A percentile compares a stretch with the other conserved stretches of the same genome.
Conservation (phyloP, 441 rosid species). For the Gossypium schwendimanii region DNA sequence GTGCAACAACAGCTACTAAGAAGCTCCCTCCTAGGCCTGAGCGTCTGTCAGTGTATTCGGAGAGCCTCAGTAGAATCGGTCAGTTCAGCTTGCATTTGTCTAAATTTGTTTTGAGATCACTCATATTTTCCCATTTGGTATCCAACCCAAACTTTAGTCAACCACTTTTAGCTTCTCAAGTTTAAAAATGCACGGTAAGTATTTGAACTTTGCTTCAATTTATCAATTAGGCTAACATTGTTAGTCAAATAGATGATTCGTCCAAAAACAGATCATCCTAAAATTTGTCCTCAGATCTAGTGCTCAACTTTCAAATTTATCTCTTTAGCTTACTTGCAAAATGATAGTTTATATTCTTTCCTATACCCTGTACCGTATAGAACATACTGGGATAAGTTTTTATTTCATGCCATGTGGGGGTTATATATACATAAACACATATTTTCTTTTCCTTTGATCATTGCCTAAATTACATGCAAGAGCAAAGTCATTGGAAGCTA, state of each 20-base stretch:
- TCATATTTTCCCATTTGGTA: background rate
- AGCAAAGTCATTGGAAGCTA: background rate
- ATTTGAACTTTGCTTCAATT: background rate
- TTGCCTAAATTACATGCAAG: background rate
- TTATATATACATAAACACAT: background rate
- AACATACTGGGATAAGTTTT: background rate
- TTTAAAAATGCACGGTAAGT: background rate
- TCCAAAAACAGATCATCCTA: background rate
- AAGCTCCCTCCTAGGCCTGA: constrained; percentile 56
- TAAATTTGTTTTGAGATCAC: background rate
- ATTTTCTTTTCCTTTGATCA: background rate
- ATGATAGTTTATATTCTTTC: background rate
- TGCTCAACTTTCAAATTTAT: background rate
- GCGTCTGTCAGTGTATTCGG: constrained; percentile 56
- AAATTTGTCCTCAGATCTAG: background rate
- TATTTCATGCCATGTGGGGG: background rate
- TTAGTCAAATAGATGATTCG: background rate
- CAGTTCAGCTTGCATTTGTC: constrained; percentile 9
- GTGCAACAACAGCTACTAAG: constrained; percentile 22
- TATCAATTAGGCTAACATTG: background rate
- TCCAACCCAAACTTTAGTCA: background rate
- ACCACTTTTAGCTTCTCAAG: background rate
- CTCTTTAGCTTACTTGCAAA: background rate
- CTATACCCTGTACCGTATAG: background rate
- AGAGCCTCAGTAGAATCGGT: constrained; percentile 57